These are phyloP conservation scores for Gonapodya prolifera DNA, from an alignment of 192 early-diverging fungal genomes.

Conservation along the genomic window DNA sequence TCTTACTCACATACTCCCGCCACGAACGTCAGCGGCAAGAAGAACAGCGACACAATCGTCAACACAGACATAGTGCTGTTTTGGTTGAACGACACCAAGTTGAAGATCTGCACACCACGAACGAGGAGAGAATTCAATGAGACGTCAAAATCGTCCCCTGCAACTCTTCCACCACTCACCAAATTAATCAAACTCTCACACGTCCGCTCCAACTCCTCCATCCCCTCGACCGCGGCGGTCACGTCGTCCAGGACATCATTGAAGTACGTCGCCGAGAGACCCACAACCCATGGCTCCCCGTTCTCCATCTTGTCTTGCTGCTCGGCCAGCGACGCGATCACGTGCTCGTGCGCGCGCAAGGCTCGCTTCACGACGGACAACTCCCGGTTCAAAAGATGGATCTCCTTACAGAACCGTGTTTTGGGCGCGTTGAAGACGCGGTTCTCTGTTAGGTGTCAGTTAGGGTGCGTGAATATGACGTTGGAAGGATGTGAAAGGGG, in stretches of 20 bases:
- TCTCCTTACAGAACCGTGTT: not conserved
- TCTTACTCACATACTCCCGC: not conserved
- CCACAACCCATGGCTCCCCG: not conserved
- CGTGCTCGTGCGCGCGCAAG: not conserved
- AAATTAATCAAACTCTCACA: not conserved
- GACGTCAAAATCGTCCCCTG: not conserved
- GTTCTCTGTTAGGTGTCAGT: not conserved
- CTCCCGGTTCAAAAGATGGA: not conserved
- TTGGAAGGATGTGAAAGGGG: no score
- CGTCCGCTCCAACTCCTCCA: not conserved
- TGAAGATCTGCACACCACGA: slow-evolving; percentile 5
- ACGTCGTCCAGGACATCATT: not conserved
- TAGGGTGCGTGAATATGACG: no score
- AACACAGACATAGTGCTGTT: not conserved
- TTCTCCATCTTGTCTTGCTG: not conserved
- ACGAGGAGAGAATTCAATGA: not conserved
- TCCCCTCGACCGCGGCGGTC: not conserved
- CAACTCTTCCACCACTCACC: not conserved
- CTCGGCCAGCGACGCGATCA: not conserved
- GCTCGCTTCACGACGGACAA: not conserved
- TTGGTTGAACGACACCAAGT: not conserved
- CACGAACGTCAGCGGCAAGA: slow-evolving; percentile 3
- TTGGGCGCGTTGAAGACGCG: not conserved
- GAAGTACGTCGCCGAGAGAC: not conserved
- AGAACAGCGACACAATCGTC: not conserved